Conservation (phyloP, 805 yeast species). For the Monosporozyma solicola region DNA sequence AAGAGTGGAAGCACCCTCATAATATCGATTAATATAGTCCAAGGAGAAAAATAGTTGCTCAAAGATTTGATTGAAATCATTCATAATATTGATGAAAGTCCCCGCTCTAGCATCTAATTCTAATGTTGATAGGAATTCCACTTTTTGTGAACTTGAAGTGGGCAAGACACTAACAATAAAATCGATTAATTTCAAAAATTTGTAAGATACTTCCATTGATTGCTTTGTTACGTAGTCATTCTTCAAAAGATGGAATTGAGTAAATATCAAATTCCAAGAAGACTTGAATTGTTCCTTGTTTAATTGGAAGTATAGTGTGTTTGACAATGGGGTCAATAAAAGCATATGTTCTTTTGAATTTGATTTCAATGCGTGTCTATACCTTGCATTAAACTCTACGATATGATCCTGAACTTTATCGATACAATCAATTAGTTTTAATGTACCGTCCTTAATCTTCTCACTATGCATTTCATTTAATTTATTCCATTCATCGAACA, state of each 20-base stretch:
- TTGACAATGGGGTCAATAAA: constrained; percentile 51
- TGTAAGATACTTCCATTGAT: constrained; percentile 5
- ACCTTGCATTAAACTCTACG: constrained; percentile 29
- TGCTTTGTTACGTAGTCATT: constrained; percentile 15
- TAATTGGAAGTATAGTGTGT: constrained; percentile 48
- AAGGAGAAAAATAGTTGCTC: constrained; percentile 28
- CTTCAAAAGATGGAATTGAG: constrained; percentile 20
- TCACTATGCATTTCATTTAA: background rate
- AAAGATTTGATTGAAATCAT: constrained; percentile 34
- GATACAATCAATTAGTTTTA: background rate
- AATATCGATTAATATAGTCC: constrained; percentile 38
- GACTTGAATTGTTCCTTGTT: constrained; percentile 38
- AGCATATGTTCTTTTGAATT: constrained; percentile 29
- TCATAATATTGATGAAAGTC: constrained; percentile 28
- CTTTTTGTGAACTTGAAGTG: constrained; percentile 36
- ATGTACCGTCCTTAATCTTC: background rate
- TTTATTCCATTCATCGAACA: constrained; percentile 2
- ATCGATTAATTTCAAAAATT: constrained; percentile 33
- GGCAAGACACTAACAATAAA: constrained; percentile 45
- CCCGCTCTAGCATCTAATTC: constrained; percentile 30
- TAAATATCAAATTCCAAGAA: constrained; percentile 28
- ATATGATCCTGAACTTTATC: background rate
- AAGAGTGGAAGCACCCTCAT: constrained; percentile 40
- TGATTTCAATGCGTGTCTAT: constrained; percentile 21
- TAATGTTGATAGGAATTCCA: constrained; percentile 31